Evolutionary conservation across 208 protist species (phyloP).

Genomic region (Herpetomonas tarakana): DNA sequence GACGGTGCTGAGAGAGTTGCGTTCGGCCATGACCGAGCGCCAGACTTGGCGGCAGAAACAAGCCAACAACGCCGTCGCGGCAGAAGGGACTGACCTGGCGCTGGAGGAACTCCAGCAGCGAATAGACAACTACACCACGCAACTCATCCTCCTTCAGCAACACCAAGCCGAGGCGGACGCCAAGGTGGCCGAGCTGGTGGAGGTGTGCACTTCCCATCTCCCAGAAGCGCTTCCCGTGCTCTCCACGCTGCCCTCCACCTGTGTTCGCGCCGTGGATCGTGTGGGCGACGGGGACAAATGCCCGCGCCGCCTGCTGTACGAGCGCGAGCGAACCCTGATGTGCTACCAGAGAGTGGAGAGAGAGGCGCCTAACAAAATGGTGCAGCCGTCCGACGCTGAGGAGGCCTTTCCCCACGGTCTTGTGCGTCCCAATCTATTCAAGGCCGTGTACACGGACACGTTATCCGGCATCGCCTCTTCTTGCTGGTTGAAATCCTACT

Average conservation of each 20-base stretch:
- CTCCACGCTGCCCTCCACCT: conserved; percentile 41
- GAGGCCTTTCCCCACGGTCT: background rate
- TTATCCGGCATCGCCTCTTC: background rate
- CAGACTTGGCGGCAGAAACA: background rate
- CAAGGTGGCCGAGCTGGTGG: conserved; percentile 35
- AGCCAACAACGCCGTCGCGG: background rate
- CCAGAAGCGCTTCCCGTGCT: conserved; percentile 45
- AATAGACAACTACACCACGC: conserved; percentile 19
- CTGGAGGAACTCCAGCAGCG: conserved; percentile 12
- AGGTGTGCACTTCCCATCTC: conserved; percentile 46
- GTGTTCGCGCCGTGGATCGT: conserved; percentile 17
- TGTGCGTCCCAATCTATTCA: background rate
- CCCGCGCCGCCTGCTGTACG: conserved; percentile 43
- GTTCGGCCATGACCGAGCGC: conserved; percentile 10
- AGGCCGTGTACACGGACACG: background rate
- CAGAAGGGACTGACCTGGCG: conserved; percentile 13
- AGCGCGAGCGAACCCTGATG: conserved; percentile 59
- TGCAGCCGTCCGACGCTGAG: conserved; percentile 6
- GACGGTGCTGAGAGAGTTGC: conserved; percentile 37
- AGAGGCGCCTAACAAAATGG: conserved; percentile 48
- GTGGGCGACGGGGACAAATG: background rate
- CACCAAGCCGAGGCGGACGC: conserved; percentile 47
- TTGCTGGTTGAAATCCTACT: background rate
- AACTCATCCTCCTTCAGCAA: conserved; percentile 29
- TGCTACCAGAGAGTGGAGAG: conserved; percentile 55